Evolutionary conservation across 192 early-diverging fungal genomes (phyloP).

Genomic region (Mortierella hygrophila): DNA sequence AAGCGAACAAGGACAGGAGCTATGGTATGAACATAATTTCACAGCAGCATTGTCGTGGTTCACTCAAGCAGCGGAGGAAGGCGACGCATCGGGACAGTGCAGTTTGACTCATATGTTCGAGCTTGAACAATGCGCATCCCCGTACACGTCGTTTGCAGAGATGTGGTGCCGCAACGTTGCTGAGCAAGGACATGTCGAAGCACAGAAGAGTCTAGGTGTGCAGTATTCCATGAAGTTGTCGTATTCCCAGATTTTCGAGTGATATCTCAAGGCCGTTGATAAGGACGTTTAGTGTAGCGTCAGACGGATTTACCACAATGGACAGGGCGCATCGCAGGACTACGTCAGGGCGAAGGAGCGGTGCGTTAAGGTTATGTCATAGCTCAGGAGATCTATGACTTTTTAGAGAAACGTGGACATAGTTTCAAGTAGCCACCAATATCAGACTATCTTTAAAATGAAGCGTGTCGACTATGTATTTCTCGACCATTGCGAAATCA

Average conservation of each 20-base stretch:
- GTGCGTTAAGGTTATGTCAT: neutral
- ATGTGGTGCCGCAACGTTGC: neutral
- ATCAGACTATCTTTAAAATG: too few relatives aligned
- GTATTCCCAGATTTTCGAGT: neutral
- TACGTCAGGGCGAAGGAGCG: neutral
- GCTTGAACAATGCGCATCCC: neutral
- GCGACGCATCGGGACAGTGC: neutral
- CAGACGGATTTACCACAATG: neutral
- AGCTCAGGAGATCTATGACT: neutral
- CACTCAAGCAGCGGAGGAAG: neutral
- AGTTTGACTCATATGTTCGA: neutral
- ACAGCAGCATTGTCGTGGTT: neutral
- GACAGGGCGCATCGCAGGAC: neutral
- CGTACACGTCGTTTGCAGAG: neutral
- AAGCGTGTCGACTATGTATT: too few relatives aligned
- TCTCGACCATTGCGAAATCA: too few relatives aligned
- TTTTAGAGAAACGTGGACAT: neutral
- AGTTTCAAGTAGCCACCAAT: neutral
- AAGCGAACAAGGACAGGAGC: neutral
- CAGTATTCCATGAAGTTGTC: neutral
- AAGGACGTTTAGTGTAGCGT: neutral
- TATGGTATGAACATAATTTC: neutral
- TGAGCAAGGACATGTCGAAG: neutral
- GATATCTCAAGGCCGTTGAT: neutral
- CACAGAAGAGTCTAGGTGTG: neutral